Base-by-base conservation (phyloP, 805 yeast species). In the Monosporozyma servazzii region DNA sequence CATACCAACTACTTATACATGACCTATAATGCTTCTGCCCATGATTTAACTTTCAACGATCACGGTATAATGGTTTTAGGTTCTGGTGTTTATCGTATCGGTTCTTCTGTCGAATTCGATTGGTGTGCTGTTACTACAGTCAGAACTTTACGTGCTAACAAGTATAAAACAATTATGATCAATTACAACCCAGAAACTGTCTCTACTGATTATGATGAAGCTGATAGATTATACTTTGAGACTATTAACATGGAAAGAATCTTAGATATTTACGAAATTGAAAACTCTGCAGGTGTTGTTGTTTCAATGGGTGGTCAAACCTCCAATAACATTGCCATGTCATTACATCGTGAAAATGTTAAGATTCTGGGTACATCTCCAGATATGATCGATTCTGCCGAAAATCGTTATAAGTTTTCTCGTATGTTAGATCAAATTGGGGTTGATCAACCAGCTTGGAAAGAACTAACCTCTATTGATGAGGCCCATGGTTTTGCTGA, bases 281-380 rank as follows among this genome's bases (percentile, higher is more conserved):
- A 93, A 75, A 79, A 81, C 60, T 84, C 96, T 40, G 71, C 81
- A 11, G 99, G 98, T 75, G 97, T 91, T 53, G 82, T 91, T 54
- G 88, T 91, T 57, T 84, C 97, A 52, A 89, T 91, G 96, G 99
- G 99, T 78, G 99, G 99, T 68, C 99, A 91, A 75, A 88, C 96
- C 33, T 88, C 98, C 13, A 90, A 91, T 75, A 91, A 91, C 72
- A 91, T 91, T 74, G 98, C 98, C 23, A 77, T 91, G 66, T 82
- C 90, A 51, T 77, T 91, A 66, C 88, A 89, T 72, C 84, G 96
- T 73, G 95, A 91, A 72, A 87, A 88, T 68, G 96, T 89, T 61
- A 91, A 93, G 76, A 86, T 91, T 56, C 75, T 91, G 61, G 99
- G 99, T 70, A 91, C 99, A 46, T 86, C 96, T 36, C 99, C 99